Percentiles rank a stretch among this genome's conserved stretches.
Conservation (phyloP, 2,329 filamentous ascomycete species). For the Talaromyces rugulosus region DNA sequence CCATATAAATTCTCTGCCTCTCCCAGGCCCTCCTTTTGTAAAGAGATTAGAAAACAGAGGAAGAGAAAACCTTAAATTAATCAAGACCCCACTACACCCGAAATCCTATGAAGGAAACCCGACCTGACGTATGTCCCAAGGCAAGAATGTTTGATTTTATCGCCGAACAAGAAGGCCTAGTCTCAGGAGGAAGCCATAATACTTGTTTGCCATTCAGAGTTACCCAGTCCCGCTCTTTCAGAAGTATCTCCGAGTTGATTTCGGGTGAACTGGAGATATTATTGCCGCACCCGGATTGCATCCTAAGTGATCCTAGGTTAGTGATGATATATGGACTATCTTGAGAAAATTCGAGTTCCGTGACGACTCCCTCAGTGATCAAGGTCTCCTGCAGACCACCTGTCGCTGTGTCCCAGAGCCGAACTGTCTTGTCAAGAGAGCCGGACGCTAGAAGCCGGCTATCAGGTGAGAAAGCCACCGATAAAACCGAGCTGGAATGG, state of each 20-base stretch:
- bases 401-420: background rate
- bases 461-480: background rate
- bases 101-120: constrained; percentile 15
- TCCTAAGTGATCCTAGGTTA: background rate
- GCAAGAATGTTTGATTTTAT: constrained; percentile 8
- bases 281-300: background rate
- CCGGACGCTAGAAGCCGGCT: background rate
- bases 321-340: background rate
- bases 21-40: too few species aligned
- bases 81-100: background rate
- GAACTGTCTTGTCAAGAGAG: background rate
- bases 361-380: background rate
- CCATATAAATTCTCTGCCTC: too few species aligned
- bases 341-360: background rate
- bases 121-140: constrained; percentile 15
- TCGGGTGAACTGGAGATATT: background rate
- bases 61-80: too few species aligned
- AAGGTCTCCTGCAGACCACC: background rate
- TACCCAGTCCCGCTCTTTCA: background rate
- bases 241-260: background rate
- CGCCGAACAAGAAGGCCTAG: background rate
- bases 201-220: background rate
- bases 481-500: background rate
- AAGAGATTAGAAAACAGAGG: too few species aligned
- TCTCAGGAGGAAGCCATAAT: background rate